Evolutionary conservation across 2,329 filamentous ascomycete genomes (phyloP).

Genomic region (Thermoascus crustaceus): DNA sequence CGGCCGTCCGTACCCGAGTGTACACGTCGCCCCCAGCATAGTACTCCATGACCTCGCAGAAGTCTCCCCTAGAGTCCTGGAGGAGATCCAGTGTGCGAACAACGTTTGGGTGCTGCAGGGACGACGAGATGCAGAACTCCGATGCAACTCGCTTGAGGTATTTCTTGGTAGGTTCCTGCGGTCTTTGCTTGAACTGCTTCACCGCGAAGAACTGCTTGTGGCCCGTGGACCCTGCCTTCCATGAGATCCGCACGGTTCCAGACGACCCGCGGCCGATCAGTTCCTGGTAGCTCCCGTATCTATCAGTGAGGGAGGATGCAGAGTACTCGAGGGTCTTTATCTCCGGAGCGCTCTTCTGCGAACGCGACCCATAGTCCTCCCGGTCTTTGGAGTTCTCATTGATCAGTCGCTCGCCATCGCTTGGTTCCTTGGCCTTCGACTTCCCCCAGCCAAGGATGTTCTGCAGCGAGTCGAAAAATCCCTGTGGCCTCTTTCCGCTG

Average conservation of each 20-base stretch:
- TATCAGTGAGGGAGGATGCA: conserved; percentile 4
- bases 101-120: conserved; percentile 79
- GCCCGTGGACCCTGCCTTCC: conserved; percentile 72
- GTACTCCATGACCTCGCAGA: conserved; percentile 92
- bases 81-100: conserved; percentile 87
- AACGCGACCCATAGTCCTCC: background rate
- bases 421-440: background rate
- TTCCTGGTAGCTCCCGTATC: conserved; percentile 7
- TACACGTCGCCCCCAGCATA: conserved; percentile 84
- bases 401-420: background rate
- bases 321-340: background rate
- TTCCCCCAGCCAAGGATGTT: background rate
- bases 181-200: conserved; percentile 79
- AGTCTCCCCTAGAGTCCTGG: conserved; percentile 79
- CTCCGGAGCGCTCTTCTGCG: background rate
- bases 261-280: conserved; percentile 77
- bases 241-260: conserved; percentile 80
- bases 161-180: conserved; percentile 78
- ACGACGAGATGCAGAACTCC: conserved; percentile 88
- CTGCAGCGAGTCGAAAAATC: background rate
- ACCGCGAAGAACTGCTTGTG: conserved; percentile 76
- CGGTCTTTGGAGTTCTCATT: background rate
- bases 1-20: conserved; percentile 70
- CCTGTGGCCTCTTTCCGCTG: background rate
- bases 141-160: conserved; percentile 85